phyloP scores from a whole-genome alignment of 148 eudicot genomes.

The Vaccinium darrowii region DNA sequence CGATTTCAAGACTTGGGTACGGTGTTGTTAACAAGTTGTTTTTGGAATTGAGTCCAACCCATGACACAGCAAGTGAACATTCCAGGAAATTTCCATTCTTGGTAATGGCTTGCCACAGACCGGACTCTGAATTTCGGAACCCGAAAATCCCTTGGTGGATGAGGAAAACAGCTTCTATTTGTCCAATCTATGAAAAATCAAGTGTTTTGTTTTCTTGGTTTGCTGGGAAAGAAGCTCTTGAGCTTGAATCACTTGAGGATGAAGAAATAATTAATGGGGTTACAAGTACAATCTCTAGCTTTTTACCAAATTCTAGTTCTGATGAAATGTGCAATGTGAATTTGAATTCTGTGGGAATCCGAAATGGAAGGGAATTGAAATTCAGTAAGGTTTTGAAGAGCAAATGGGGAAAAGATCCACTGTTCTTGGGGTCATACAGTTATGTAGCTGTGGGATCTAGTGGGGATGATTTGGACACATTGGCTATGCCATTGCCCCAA shows the following conservation, averaged over 20 bases:
- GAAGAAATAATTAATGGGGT: too few species aligned
- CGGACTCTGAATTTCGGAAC: constrained; percentile 49
- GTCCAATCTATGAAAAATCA: constrained; percentile 61
- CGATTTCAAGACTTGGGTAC: constrained; percentile 74
- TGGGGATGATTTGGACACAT: constrained; percentile 69
- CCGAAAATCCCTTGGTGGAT: constrained; percentile 73
- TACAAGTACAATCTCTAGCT: too few species aligned
- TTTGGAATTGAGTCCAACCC: constrained; percentile 40
- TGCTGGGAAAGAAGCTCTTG: constrained; percentile 69
- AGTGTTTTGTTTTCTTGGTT: constrained; percentile 72
- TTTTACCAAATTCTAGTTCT: too few species aligned
- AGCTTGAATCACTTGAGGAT: too few species aligned
- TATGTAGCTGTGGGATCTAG: constrained; percentile 89
- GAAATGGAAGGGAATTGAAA: constrained; percentile 16
- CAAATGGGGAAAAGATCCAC: constrained; percentile 84
- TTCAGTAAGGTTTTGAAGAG: constrained; percentile 57
- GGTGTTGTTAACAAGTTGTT: constrained; percentile 88
- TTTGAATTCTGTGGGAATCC: too few species aligned
- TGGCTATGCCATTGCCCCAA: constrained; percentile 81
- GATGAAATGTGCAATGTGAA: too few species aligned
- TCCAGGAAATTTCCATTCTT: constrained; percentile 58
- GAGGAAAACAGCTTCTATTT: constrained; percentile 63
- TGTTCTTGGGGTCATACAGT: constrained; percentile 88
- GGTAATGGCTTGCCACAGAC: constrained; percentile 64
- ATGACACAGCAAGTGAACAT: constrained; percentile 16